Evolutionary conservation across 306 rosid species (phyloP), one percentile per base, ranked within the genome.

Genomic region (Cicer bijugum): DNA sequence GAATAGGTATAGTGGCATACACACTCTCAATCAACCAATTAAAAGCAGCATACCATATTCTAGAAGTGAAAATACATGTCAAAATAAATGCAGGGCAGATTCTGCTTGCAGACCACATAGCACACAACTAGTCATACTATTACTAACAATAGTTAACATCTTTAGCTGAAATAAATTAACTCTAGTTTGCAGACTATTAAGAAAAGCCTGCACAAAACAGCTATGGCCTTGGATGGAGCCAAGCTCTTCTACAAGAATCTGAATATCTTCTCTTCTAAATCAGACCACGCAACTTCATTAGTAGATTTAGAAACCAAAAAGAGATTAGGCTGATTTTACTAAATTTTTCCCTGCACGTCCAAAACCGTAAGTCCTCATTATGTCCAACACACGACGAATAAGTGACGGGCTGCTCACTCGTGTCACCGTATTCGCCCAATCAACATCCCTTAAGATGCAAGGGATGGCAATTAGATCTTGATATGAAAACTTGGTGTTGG

Each of bases 381-480:
- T 14, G 56, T n/a, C 20, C 4, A n/a, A 50, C 45, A 50, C 19
- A 6, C 56, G 7, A 16, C 14, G 9, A 60, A 37, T 39, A 17
- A 61, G 48, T 39, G 10, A 8, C 67, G 1, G 47, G 50, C 52
- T n/a, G 51, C 51, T 56, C 57, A 67, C 57, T 64, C 51, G 8
- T 20, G 14, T 59, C 9, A 12, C 66, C 66, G 2, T 59, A 59
- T 59, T 59, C 12, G 19, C 66, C 2, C 16, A 59, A 72, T 53
- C 64, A 57, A n/a, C 64, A 15, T 46, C 38, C 57, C 56, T 38
- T 73, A 35, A 35, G 75, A 15, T 10, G 23, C 42, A 59, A 17
- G 35, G 44, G 66, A 28, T 33, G 56, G 7, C 14, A 20, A 50
- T 50, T 50, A 14, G 15, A 50, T 14, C 14, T 50, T 14, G 12